A percentile compares a stretch with the other conserved stretches of the same genome.
Conservation (phyloP, 192 early-diverging fungal genomes). For the Entophlyctis luteolus region DNA sequence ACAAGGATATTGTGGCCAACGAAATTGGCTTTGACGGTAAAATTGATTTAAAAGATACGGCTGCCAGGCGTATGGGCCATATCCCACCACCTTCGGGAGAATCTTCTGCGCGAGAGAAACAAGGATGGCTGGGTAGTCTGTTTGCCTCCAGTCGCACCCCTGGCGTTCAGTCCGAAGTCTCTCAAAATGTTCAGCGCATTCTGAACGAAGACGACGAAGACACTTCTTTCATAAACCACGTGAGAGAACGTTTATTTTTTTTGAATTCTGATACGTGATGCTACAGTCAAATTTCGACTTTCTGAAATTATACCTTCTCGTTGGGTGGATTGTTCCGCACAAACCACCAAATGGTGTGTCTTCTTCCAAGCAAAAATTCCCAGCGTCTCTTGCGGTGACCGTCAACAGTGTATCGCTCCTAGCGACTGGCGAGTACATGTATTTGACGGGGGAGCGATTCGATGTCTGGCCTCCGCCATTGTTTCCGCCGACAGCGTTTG, state of each 20-base stretch:
- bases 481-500: conserved; percentile 33
- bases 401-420: conserved; percentile 36
- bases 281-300: conserved; percentile 38
- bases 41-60: conserved; percentile 10
- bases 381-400: conserved; percentile 16
- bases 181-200: too few species aligned
- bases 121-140: too few species aligned
- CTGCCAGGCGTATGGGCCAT: conserved; percentile 7
- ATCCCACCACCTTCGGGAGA: too few species aligned
- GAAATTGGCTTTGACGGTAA: conserved; percentile 9
- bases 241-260: too few species aligned
- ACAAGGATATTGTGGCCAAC: conserved; percentile 26
- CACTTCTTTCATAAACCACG: too few species aligned
- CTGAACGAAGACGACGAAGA: conserved; percentile 32
- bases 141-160: too few species aligned
- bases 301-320: conserved; percentile 43
- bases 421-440: conserved; percentile 42
- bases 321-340: conserved; percentile 38
- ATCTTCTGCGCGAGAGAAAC: too few species aligned
- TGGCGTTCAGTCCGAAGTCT: too few species aligned
- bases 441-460: conserved; percentile 44
- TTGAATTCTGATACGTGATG: too few species aligned
- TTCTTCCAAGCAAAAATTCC: background rate
- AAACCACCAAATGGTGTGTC: background rate
- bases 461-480: conserved; percentile 52